A percentile compares a stretch with the other conserved stretches of the same genome.
These are phyloP conservation scores for Tinospora cordifolia DNA, from an alignment of 164 flowering plant genomes.

Conservation along the genomic window DNA sequence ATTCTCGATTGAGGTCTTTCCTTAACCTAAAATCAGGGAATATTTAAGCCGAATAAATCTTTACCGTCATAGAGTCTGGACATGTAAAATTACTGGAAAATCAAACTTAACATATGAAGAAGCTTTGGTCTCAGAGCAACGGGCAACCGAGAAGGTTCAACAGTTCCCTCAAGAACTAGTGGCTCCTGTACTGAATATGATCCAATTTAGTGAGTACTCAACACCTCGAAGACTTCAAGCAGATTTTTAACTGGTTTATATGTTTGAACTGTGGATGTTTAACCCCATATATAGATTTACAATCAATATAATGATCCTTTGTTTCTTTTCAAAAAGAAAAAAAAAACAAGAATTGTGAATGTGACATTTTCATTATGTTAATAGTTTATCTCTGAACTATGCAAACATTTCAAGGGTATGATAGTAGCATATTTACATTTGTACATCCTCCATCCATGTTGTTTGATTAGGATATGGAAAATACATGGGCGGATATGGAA, in stretches of 20 bases:
- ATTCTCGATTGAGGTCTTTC: constrained; percentile 13
- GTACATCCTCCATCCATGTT: too few relatives aligned
- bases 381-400: neutral
- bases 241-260: neutral
- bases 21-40: constrained; percentile 47
- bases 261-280: neutral
- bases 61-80: constrained; percentile 81
- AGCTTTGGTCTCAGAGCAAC: constrained; percentile 81
- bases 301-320: too few relatives aligned
- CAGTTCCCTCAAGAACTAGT: constrained; percentile 64
- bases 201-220: constrained; percentile 69
- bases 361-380: neutral
- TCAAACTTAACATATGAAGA: constrained; percentile 85
- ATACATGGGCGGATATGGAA: neutral
- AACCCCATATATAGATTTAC: too few relatives aligned
- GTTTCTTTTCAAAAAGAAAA: too few relatives aligned
- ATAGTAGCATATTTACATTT: neutral
- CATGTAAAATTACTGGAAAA: constrained; percentile 81
- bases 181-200: constrained; percentile 49
- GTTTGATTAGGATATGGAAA: too few relatives aligned
- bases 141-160: constrained; percentile 62
- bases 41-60: constrained; percentile 69
- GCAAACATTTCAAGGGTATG: neutral
- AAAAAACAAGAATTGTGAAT: too few relatives aligned
- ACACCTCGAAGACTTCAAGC: neutral